phyloP scores from a whole-genome alignment of 2,329 filamentous ascomycete species.

The Botrytis pseudocinerea region DNA sequence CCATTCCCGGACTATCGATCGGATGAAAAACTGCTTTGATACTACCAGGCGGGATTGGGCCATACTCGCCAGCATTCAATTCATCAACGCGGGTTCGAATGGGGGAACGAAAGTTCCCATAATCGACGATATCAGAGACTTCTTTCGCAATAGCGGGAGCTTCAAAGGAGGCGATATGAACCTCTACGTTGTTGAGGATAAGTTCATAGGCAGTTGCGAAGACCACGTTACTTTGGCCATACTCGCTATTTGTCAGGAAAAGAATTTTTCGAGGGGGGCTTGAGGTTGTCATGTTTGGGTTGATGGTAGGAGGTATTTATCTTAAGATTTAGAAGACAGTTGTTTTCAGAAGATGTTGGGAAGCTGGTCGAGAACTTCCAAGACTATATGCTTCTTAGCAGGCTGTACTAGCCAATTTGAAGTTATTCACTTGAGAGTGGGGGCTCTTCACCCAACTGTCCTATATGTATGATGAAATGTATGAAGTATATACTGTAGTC shows the following conservation, averaged over 20 bases:
- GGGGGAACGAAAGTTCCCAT: slow-evolving; percentile 33
- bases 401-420: background rate
- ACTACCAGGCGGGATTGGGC: slow-evolving; percentile 24
- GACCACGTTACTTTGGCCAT: slow-evolving; percentile 50
- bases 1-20: slow-evolving; percentile 40
- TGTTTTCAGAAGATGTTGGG: background rate
- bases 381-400: background rate
- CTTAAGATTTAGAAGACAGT: background rate
- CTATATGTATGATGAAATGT: background rate
- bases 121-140: slow-evolving; percentile 36
- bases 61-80: slow-evolving; percentile 16
- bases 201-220: slow-evolving; percentile 46
- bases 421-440: background rate
- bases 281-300: background rate
- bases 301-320: background rate
- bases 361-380: background rate
- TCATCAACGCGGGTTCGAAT: slow-evolving; percentile 32
- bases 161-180: slow-evolving; percentile 49
- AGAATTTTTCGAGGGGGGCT: slow-evolving; percentile 38
- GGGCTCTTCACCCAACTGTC: background rate
- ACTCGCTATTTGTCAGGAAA: slow-evolving; percentile 49
- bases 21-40: slow-evolving; percentile 40
- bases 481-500: background rate
- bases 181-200: slow-evolving; percentile 41
- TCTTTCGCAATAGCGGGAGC: slow-evolving; percentile 44